Evolutionary conservation across 2,329 filamentous ascomycete genomes (phyloP).

Genomic region (Aspergillus sergii): DNA sequence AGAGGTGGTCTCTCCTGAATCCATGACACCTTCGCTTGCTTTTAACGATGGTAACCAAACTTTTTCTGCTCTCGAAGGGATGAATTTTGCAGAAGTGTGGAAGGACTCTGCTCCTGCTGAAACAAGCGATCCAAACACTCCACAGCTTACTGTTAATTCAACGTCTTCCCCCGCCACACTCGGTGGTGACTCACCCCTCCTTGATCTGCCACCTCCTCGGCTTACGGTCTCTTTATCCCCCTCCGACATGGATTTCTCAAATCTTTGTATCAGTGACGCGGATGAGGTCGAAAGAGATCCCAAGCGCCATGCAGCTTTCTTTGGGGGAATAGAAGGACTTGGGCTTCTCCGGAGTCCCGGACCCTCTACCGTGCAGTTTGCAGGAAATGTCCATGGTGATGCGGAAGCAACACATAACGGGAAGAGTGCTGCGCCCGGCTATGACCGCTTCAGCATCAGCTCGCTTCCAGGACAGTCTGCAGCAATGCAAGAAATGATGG

Average conservation of each 20-base stretch:
- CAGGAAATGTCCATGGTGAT: constrained; percentile 17
- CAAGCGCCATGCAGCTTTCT: constrained; percentile 42
- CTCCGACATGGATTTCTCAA: constrained; percentile 32
- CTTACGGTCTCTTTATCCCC: constrained; percentile 30
- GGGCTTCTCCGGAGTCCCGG: constrained; percentile 28
- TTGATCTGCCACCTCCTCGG: constrained; percentile 28
- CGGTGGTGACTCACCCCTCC: constrained; percentile 27
- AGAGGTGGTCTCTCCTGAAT: constrained; percentile 38
- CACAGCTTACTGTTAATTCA: constrained; percentile 36
- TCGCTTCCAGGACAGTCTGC: constrained; percentile 33
- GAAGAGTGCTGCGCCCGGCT: not conserved
- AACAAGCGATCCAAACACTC: constrained; percentile 39
- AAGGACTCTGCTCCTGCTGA: constrained; percentile 25
- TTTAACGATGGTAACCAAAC: constrained; percentile 30
- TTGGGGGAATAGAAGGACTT: constrained; percentile 33
- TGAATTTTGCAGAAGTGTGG: constrained; percentile 26
- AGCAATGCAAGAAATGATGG: constrained; percentile 52
- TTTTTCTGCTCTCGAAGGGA: constrained; percentile 22
- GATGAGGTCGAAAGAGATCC: constrained; percentile 38
- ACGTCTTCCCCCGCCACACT: constrained; percentile 34
- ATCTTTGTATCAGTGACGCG: constrained; percentile 36
- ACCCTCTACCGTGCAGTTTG: constrained; percentile 26
- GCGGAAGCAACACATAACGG: not conserved
- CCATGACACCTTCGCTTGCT: constrained; percentile 38
- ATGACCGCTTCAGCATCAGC: constrained; percentile 19